Percentiles rank a stretch among this genome's conserved stretches.
Conservation (phyloP, 305 asterid species). For the Withania somnifera region DNA sequence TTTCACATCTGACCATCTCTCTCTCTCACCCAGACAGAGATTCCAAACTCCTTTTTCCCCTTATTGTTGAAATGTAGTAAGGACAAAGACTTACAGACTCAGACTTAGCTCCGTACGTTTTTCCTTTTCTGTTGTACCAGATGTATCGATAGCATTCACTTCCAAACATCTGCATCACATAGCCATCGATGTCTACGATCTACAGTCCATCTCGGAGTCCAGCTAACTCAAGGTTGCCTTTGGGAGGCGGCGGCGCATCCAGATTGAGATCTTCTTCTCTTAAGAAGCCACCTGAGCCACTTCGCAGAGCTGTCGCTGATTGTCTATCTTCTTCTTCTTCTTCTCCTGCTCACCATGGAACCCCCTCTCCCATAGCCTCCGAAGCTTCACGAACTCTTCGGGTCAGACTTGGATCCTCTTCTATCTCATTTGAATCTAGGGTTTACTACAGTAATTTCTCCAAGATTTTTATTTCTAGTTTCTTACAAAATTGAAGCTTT, state of each 20-base stretch:
- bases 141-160: neutral
- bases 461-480: neutral
- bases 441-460: neutral
- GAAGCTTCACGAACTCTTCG: constrained; percentile 94
- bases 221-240: constrained; percentile 66
- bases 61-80: neutral
- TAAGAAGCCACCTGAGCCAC: constrained; percentile 98
- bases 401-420: constrained; percentile 39
- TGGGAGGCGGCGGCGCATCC: constrained; percentile 51
- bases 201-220: constrained; percentile 71
- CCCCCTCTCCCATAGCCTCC: constrained; percentile 20
- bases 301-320: constrained; percentile 95
- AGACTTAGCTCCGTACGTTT: neutral
- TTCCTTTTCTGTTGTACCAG: neutral
- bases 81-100: neutral
- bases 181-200: constrained; percentile 38
- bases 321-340: constrained; percentile 85
- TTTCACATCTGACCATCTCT: neutral
- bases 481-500: neutral
- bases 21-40: neutral
- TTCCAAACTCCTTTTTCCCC: neutral
- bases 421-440: neutral
- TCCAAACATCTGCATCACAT: neutral
- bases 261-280: constrained; percentile 79
- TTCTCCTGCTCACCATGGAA: constrained; percentile 49